These are phyloP conservation scores for Aspergillus carbonarius DNA, from an alignment of 2,329 filamentous ascomycete species.

Conservation along the genomic window DNA sequence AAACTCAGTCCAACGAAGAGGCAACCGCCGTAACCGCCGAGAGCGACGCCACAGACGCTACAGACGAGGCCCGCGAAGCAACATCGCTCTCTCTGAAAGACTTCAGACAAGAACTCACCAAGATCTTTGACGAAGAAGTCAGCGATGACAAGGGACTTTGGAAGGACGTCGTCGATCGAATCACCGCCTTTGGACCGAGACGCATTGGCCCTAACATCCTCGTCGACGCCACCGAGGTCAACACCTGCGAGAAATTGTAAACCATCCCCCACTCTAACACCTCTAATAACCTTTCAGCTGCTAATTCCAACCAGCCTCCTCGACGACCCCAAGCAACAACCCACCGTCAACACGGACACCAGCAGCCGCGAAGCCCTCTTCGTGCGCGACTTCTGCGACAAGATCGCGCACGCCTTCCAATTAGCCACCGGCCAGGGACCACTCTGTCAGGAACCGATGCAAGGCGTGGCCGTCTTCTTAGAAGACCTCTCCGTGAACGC, in stretches of 20 bases:
- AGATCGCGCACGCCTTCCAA: constrained; percentile 91
- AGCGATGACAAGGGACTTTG: constrained; percentile 75
- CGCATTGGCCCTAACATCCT: constrained; percentile 85
- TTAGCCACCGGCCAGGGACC: constrained; percentile 85
- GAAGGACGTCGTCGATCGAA: constrained; percentile 73
- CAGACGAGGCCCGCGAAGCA: constrained; percentile 57
- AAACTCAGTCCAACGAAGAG: constrained; percentile 39
- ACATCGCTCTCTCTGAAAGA: constrained; percentile 69
- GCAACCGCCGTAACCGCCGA: constrained; percentile 38
- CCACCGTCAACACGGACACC: constrained; percentile 23
- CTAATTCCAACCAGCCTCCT: constrained; percentile 31
- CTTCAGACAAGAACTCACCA: constrained; percentile 70
- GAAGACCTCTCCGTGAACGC: constrained; percentile 70
- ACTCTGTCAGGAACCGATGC: constrained; percentile 87
- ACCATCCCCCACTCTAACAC: constrained; percentile 22
- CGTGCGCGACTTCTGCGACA: constrained; percentile 76
- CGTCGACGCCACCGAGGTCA: constrained; percentile 74
- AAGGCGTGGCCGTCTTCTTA: constrained; percentile 87
- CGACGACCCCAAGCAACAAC: constrained; percentile 37
- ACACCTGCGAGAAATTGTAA: constrained; percentile 72
- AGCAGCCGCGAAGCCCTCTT: constrained; percentile 30
- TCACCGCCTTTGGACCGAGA: constrained; percentile 86
- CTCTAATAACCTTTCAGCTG: not conserved
- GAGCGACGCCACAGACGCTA: constrained; percentile 49
- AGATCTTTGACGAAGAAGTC: constrained; percentile 63